Evolutionary conservation across 208 protist species (phyloP).

Genomic region (Crithidia sp.): DNA sequence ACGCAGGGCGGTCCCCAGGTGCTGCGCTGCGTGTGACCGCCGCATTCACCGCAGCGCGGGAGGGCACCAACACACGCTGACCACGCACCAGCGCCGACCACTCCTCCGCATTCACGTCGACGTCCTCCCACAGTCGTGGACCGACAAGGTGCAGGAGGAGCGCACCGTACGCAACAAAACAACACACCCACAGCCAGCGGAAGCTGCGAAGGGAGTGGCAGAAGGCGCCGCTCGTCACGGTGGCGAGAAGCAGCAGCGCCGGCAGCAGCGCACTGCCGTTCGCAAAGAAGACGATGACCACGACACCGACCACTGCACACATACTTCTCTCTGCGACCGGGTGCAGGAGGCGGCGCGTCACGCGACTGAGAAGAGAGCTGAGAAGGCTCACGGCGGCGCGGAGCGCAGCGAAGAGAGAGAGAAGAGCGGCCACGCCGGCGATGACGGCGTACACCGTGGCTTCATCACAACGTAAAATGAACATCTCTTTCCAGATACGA

Average conservation of each 20-base stretch:
- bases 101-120: conserved; percentile 2
- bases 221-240: conserved; percentile 16
- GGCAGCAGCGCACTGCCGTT: conserved; percentile 29
- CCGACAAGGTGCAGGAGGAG: conserved; percentile 17
- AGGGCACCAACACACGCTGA: conserved; percentile 24
- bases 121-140: conserved; percentile 23
- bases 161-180: conserved; percentile 25
- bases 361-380: not conserved
- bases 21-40: not conserved
- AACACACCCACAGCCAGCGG: conserved; percentile 30
- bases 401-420: not conserved
- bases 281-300: conserved; percentile 13
- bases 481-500: not conserved
- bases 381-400: conserved; percentile 15
- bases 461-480: conserved; percentile 19
- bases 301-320: not conserved
- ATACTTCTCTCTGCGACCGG: not conserved
- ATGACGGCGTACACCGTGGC: conserved; percentile 20
- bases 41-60: not conserved
- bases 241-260: conserved; percentile 16
- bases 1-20: not conserved
- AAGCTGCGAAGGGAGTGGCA: conserved; percentile 41
- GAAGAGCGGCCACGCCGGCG: not conserved
- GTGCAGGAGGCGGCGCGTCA: not conserved
- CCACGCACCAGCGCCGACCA: conserved; percentile 20